Percentiles rank a stretch among this genome's conserved stretches.
These are phyloP conservation scores for Fusarium buxicola DNA, from an alignment of 2,329 filamentous ascomycete species.

Conservation along the genomic window DNA sequence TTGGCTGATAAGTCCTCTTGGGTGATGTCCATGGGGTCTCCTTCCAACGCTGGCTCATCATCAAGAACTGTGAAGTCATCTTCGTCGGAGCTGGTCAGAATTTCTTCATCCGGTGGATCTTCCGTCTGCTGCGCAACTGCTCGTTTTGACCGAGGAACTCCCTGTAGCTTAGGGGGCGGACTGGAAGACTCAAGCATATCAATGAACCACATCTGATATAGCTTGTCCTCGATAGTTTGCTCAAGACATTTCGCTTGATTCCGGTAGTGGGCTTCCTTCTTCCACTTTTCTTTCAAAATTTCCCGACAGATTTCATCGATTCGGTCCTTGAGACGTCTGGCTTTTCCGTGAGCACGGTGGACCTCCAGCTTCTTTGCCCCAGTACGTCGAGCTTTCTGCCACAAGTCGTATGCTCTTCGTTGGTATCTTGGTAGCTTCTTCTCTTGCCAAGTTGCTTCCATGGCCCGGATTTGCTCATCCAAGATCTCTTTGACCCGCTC, in stretches of 20 bases:
- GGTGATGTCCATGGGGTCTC: conserved; percentile 16
- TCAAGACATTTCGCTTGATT: conserved; percentile 71
- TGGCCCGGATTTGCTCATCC: conserved; percentile 58
- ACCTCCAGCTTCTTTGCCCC: conserved; percentile 55
- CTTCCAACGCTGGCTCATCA: conserved; percentile 13
- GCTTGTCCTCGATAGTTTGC: conserved; percentile 70
- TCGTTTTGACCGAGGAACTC: conserved; percentile 33
- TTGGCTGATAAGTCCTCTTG: not conserved
- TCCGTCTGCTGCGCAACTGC: conserved; percentile 8
- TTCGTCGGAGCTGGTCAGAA: conserved; percentile 63
- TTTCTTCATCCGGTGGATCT: conserved; percentile 56
- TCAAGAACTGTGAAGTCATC: conserved; percentile 63
- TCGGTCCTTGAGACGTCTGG: conserved; percentile 60
- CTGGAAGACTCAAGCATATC: conserved; percentile 56
- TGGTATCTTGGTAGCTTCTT: conserved; percentile 67
- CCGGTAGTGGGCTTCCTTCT: conserved; percentile 62
- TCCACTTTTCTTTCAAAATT: conserved; percentile 66
- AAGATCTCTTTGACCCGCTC: conserved; percentile 46
- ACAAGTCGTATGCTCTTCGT: conserved; percentile 68
- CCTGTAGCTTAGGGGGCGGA: conserved; percentile 53
- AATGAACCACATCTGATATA: conserved; percentile 65
- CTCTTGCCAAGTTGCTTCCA: conserved; percentile 68
- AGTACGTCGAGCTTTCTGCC: conserved; percentile 65
- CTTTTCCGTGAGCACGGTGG: conserved; percentile 54
- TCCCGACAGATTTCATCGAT: conserved; percentile 66